Evolutionary conservation across 208 protist genomes (phyloP).

Genomic region (Crithidia thermophila): DNA sequence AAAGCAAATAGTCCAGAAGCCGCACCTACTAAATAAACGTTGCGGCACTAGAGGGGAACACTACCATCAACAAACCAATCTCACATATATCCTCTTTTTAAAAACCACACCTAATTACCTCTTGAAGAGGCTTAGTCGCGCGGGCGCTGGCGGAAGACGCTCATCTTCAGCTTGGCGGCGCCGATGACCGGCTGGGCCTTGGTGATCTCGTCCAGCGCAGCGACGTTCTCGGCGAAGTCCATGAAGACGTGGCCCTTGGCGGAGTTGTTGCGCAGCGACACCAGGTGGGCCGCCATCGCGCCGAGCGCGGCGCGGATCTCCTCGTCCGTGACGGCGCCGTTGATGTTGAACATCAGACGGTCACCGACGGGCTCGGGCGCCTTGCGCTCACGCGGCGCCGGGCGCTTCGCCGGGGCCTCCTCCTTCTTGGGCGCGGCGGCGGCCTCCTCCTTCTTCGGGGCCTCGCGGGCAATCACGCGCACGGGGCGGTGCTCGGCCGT

Average conservation of each 20-base stretch:
- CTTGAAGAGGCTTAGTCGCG: slow-evolving; percentile 47
- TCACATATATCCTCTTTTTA: too few relatives aligned
- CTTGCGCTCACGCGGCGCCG: slow-evolving; percentile 44
- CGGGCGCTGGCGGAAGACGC: slow-evolving; percentile 72
- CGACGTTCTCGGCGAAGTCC: slow-evolving; percentile 79
- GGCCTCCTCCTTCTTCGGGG: slow-evolving; percentile 30
- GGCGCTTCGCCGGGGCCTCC: slow-evolving; percentile 21
- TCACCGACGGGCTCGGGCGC: slow-evolving; percentile 57
- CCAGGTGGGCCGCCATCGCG: slow-evolving; percentile 46
- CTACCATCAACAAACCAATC: too few relatives aligned
- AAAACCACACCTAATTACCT: background rate
- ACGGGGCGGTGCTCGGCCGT: slow-evolving; percentile 44
- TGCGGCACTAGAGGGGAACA: too few relatives aligned
- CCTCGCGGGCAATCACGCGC: slow-evolving; percentile 43
- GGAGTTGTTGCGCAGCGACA: slow-evolving; percentile 88
- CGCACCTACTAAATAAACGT: too few relatives aligned
- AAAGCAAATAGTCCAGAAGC: too few relatives aligned
- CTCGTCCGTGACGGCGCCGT: slow-evolving; percentile 68
- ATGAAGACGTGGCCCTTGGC: slow-evolving; percentile 80
- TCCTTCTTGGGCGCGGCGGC: slow-evolving; percentile 27
- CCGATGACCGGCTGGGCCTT: slow-evolving; percentile 52
- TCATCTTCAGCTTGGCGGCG: slow-evolving; percentile 57
- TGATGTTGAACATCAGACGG: slow-evolving; percentile 87
- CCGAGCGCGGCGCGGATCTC: slow-evolving; percentile 80
- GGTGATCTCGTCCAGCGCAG: slow-evolving; percentile 58